These are phyloP conservation scores for Alternaria consortialis DNA, from an alignment of 2,329 filamentous ascomycete genomes.

Conservation along the genomic window DNA sequence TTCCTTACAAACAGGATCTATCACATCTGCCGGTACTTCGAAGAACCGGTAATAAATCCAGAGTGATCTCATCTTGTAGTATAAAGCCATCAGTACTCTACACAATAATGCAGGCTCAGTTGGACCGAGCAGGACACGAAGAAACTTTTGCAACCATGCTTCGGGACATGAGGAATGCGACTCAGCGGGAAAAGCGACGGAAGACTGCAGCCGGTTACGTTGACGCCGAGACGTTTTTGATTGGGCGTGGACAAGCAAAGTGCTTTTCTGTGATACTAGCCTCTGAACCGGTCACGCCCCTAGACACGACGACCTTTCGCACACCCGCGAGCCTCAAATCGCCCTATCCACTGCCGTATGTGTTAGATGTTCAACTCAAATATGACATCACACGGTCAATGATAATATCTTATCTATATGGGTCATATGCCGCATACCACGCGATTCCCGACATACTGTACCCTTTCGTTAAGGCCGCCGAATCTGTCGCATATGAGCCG, in stretches of 20 bases:
- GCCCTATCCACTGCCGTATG: neutral
- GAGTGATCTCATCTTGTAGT: conserved; percentile 4
- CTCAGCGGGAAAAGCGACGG: neutral
- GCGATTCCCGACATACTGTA: neutral
- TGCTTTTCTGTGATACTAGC: neutral
- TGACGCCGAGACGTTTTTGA: neutral
- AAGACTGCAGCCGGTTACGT: neutral
- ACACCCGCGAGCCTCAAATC: neutral
- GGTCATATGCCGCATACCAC: neutral
- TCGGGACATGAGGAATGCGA: neutral
- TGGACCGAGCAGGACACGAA: neutral
- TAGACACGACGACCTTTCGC: neutral
- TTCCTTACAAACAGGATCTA: conserved; percentile 1
- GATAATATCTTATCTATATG: neutral
- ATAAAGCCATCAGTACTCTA: conserved; percentile 4
- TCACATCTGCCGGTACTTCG: conserved; percentile 2
- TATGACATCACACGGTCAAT: neutral
- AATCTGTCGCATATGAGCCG: neutral
- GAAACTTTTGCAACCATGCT: conserved; percentile 6
- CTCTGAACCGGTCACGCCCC: neutral
- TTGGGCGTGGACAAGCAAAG: conserved; percentile 4
- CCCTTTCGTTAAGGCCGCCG: neutral
- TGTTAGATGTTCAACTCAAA: neutral
- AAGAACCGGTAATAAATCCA: conserved; percentile 5
- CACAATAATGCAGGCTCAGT: conserved; percentile 1